Evolutionary conservation across 495 filamentous ascomycete genomes (phyloP).

Genomic region (Rusavskia elegans): DNA sequence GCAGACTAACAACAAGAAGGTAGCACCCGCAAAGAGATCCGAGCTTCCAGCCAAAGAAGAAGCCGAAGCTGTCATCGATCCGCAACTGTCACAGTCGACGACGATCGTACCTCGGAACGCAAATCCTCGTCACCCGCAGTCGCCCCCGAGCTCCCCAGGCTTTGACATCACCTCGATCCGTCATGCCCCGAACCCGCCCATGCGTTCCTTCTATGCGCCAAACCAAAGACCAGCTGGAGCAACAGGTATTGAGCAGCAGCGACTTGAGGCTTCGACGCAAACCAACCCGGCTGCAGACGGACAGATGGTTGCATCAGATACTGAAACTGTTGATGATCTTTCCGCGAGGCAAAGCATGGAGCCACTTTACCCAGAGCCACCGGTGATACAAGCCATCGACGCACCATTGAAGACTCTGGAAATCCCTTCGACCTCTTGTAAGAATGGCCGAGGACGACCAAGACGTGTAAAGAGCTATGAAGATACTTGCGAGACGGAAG

Average conservation of each 20-base stretch:
- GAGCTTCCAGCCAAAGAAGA: not conserved
- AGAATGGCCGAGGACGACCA: not conserved
- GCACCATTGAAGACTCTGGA: not conserved
- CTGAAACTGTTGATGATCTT: not conserved
- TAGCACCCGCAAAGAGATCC: not conserved
- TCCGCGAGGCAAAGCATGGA: not conserved
- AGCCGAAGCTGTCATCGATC: slow-evolving; percentile 7
- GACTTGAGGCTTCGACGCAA: not conserved
- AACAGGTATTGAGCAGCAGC: not conserved
- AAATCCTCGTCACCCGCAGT: not conserved
- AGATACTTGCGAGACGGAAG: slow-evolving; percentile 24
- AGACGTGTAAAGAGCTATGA: slow-evolving; percentile 2
- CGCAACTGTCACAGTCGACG: slow-evolving; percentile 6
- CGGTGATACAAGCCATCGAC: not conserved
- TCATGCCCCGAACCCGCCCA: slow-evolving; percentile 19
- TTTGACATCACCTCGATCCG: slow-evolving; percentile 6
- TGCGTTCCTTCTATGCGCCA: slow-evolving; percentile 12
- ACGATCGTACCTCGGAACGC: not conserved
- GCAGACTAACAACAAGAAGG: not conserved
- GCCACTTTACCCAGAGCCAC: not conserved
- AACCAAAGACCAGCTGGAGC: not conserved
- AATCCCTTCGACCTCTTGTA: not conserved
- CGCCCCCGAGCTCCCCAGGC: not conserved
- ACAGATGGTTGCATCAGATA: not conserved
- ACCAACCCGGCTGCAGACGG: not conserved